Percentiles rank a stretch among this genome's conserved stretches.
Conservation (phyloP, 768 basidiomycete genomes). For the Boletellus emodensis region DNA sequence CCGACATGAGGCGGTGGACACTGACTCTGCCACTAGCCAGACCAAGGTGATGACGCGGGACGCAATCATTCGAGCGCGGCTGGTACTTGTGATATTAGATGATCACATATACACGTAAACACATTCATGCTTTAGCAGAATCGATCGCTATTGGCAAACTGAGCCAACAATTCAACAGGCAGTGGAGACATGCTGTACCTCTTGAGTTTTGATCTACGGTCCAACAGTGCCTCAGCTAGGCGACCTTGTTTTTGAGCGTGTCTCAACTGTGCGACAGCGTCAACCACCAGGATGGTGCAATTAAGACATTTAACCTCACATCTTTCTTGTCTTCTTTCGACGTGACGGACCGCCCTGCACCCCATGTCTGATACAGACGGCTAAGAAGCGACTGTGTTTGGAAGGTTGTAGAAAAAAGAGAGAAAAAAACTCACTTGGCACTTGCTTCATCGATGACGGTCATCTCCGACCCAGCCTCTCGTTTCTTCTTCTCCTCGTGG, state of each 20-base stretch:
- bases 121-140: constrained; percentile 36
- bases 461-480: constrained; percentile 50
- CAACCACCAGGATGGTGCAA: constrained; percentile 1
- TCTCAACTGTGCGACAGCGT: constrained; percentile 53
- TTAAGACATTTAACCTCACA: constrained; percentile 37
- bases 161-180: constrained; percentile 1
- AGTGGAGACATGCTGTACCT: constrained; percentile 43
- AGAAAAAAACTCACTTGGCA: constrained; percentile 58
- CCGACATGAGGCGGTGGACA: no score
- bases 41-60: no score
- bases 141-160: constrained; percentile 35
- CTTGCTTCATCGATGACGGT: constrained; percentile 65
- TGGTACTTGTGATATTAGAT: neutral
- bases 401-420: neutral
- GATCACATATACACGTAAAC: constrained; percentile 13
- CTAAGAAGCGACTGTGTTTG: constrained; percentile 35
- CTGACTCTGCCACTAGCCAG: no score
- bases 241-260: constrained; percentile 74
- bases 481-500: constrained; percentile 68
- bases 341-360: constrained; percentile 68
- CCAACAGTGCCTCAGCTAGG: constrained; percentile 74
- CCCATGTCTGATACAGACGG: constrained; percentile 78
- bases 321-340: constrained; percentile 71
- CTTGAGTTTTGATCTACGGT: constrained; percentile 79
- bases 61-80: no score